A percentile compares a stretch with the other conserved stretches of the same genome.
Conservation (phyloP, 441 rosid genomes). For the Syzygium syzygioides region DNA sequence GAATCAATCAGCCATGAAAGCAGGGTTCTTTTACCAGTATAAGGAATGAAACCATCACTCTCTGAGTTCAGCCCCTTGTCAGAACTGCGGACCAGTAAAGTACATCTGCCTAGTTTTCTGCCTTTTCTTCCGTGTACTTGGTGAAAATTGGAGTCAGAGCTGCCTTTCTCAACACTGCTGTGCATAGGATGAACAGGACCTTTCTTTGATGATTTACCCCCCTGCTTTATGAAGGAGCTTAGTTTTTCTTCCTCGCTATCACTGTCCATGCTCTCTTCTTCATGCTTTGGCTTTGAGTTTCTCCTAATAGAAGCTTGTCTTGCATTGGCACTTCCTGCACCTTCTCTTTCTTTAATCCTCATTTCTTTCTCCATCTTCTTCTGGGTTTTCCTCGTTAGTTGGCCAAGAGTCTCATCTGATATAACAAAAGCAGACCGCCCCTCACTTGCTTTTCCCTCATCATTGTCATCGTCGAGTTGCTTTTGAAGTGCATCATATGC, state of each 20-base stretch:
- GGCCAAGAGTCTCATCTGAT: conserved; percentile 73
- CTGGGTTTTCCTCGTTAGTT: conserved; percentile 79
- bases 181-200: conserved; percentile 20
- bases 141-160: conserved; percentile 39
- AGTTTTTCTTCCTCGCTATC: conserved; percentile 66
- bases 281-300: conserved; percentile 31
- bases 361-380: conserved; percentile 71
- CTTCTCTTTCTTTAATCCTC: conserved; percentile 61
- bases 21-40: conserved; percentile 72
- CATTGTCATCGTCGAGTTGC: conserved; percentile 66
- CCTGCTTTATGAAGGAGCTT: conserved; percentile 56
- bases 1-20: conserved; percentile 91
- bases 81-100: conserved; percentile 75
- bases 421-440: conserved; percentile 46
- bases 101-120: conserved; percentile 80
- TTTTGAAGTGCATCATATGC: conserved; percentile 94
- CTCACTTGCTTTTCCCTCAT: conserved; percentile 32
- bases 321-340: conserved; percentile 34
- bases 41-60: conserved; percentile 72
- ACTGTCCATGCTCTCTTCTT: conserved; percentile 54
- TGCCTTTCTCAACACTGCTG: conserved; percentile 28
- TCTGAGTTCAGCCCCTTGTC: conserved; percentile 52
- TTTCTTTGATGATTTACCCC: conserved; percentile 47
- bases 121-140: conserved; percentile 58
- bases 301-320: conserved; percentile 36